phyloP scores from a whole-genome alignment of 2,329 filamentous ascomycete genomes.

The Cercospora nicotianae region DNA sequence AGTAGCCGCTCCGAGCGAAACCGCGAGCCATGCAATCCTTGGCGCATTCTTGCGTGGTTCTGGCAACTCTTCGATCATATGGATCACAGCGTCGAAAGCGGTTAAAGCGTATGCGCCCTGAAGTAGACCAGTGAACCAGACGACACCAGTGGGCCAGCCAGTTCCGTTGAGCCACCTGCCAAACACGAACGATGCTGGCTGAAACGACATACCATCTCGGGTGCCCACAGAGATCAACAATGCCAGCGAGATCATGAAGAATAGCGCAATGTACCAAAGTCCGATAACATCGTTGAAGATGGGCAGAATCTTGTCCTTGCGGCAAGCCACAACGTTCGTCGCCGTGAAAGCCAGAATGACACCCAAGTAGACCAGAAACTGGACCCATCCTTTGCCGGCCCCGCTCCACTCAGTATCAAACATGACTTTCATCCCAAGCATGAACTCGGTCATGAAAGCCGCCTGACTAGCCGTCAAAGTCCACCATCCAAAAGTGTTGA shows the following conservation, averaged over 20 bases:
- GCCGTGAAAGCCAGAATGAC: constrained; percentile 51
- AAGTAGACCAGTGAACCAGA: constrained; percentile 60
- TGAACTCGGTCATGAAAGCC: constrained; percentile 60
- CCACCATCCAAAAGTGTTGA: constrained; percentile 63
- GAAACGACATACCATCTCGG: constrained; percentile 48
- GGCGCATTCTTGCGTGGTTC: constrained; percentile 54
- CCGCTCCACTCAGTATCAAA: constrained; percentile 53
- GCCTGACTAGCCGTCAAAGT: constrained; percentile 57
- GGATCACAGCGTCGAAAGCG: constrained; percentile 60
- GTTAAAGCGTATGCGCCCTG: constrained; percentile 59
- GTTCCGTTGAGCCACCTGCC: constrained; percentile 53
- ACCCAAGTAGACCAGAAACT: constrained; percentile 58
- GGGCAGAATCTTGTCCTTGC: constrained; percentile 50
- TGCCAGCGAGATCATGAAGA: constrained; percentile 54
- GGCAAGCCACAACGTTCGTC: constrained; percentile 55
- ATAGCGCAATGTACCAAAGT: constrained; percentile 54
- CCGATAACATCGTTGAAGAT: constrained; percentile 60
- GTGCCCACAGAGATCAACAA: constrained; percentile 55
- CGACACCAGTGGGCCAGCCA: constrained; percentile 57
- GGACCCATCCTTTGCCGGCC: constrained; percentile 51
- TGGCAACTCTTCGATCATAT: constrained; percentile 60
- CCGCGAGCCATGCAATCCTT: constrained; percentile 54
- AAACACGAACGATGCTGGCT: constrained; percentile 55
- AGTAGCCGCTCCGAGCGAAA: constrained; percentile 45
- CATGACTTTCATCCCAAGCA: constrained; percentile 58